Base-by-base conservation (phyloP, 2,329 filamentous ascomycete species). In the Trichoderma breve region DNA sequence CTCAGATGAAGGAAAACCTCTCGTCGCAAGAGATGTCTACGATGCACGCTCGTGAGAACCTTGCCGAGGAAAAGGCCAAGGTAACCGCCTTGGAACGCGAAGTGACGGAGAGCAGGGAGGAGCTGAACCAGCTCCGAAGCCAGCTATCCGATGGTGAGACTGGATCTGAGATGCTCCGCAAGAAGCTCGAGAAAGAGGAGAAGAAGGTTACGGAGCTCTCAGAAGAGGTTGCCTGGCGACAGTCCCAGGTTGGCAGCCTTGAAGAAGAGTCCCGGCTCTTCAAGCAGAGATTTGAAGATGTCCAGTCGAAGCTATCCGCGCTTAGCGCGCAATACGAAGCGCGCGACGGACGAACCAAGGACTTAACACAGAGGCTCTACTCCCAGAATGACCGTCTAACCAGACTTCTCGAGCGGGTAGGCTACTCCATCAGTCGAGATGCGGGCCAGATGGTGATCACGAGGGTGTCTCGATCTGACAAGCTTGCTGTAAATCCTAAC, bases 61-160 rank as follows among this genome's bases (percentile, higher is more conserved):
- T 90, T 9, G 82, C 84, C 0, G 85, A 85, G 68, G 86, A 89
- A 74, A 85, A 85, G 76, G 87, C 88, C 18, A 87, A 85, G 76
- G 84, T 85, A 3, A 73, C 78, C n/a, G 85, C 87, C 3, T 80
- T 91, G 0, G 88, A 91, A 76, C 79, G 77, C 32, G 88, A 91
- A 76, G 80, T 90, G 3, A 84, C 87, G 2, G 89, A 92, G 71
- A 89, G 92, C 73, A 90, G 92, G 51, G 84, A 87, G 15, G 91
- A 96, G 76, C 85, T 97, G 26, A 88, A 86, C 71, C 84, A 87
- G 32, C 83, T 97, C 26, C 89, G 93, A 71, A 84, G 85, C 18
- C 92, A 92, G 79, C 91, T 97, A 78, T 89, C 92, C 1, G 92
- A 95, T 74, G 94, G 93, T 18, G 93, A 96, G 80, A 94, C 91